These are phyloP conservation scores for Taphrina wiesneri DNA, from an alignment of 1,139 yeast genomes.

Conservation along the genomic window DNA sequence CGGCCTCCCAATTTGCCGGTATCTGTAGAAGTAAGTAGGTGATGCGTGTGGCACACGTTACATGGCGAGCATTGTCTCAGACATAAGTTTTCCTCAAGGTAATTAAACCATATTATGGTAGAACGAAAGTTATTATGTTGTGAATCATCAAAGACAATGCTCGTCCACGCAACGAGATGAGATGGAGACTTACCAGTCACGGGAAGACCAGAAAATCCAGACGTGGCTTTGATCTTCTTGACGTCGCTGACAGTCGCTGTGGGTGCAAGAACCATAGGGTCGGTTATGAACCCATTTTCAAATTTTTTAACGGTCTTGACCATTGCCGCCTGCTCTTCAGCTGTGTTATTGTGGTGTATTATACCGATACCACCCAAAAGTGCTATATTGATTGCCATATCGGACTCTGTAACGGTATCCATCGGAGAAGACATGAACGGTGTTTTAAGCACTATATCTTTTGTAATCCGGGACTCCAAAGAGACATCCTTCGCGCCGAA, in stretches of 20 bases:
- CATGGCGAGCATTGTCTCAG: conserved; percentile 10
- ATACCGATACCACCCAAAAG: conserved; percentile 98
- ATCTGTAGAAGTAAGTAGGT: conserved; percentile 52
- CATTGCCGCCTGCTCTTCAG: conserved; percentile 98
- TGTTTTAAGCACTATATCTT: conserved; percentile 83
- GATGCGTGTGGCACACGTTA: neutral
- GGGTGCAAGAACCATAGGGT: conserved; percentile 85
- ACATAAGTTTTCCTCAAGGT: conserved; percentile 75
- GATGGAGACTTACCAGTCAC: conserved; percentile 85
- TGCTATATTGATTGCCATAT: conserved; percentile 99
- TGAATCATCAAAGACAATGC: conserved; percentile 55
- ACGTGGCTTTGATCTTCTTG: conserved; percentile 63
- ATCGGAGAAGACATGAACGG: conserved; percentile 98
- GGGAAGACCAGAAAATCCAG: conserved; percentile 97
- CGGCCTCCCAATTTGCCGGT: conserved; percentile 85
- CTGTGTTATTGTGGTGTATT: conserved; percentile 92
- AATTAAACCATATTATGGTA: conserved; percentile 95
- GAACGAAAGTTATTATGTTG: conserved; percentile 93
- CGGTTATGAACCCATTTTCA: conserved; percentile 96
- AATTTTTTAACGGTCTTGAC: conserved; percentile 92
- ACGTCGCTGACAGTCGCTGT: conserved; percentile 76
- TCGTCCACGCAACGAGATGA: neutral
- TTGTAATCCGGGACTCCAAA: conserved; percentile 83
- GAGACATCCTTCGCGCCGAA: conserved; percentile 78
- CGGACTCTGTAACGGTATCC: conserved; percentile 98